Evolutionary conservation across 2,329 filamentous ascomycete species (phyloP).

Genomic region (Phyllosticta citribraziliensis): DNA sequence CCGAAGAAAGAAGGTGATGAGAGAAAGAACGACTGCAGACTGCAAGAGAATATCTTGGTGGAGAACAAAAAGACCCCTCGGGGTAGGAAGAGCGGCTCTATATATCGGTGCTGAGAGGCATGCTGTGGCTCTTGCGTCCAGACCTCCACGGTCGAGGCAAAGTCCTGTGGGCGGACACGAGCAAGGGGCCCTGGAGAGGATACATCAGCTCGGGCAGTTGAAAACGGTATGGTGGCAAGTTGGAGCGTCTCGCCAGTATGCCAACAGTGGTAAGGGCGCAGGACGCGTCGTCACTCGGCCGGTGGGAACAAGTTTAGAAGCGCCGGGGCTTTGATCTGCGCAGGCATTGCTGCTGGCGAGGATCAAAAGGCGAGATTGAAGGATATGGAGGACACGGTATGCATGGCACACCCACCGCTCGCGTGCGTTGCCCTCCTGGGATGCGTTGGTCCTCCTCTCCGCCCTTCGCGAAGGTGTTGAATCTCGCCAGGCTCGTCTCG

Average conservation of each 20-base stretch:
- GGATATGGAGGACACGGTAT: constrained; percentile 1
- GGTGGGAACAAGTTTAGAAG: background rate
- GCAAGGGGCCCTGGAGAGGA: background rate
- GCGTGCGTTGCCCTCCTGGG: background rate
- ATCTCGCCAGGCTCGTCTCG: background rate
- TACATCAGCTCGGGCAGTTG: background rate
- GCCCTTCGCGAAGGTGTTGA: background rate
- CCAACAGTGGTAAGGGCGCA: background rate
- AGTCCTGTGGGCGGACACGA: constrained; percentile 1
- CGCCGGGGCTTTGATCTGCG: constrained; percentile 1
- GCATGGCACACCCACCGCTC: background rate
- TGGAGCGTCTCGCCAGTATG: background rate
- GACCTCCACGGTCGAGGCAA: background rate
- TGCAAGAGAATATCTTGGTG: constrained; percentile 8
- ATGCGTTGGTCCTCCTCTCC: background rate
- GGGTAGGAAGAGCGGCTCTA: background rate
- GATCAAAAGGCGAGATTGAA: constrained; percentile 6
- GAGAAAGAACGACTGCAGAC: constrained; percentile 8
- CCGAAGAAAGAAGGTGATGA: constrained; percentile 8
- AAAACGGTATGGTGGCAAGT: background rate
- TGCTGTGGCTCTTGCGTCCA: background rate
- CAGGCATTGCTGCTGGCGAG: constrained; percentile 2
- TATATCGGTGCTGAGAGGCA: background rate
- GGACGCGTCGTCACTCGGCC: background rate
- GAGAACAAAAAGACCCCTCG: background rate